A percentile compares a stretch with the other conserved stretches of the same genome.
phyloP scores from a whole-genome alignment of 2,329 filamentous ascomycete genomes.

The Cladosporium sphaerospermum region DNA sequence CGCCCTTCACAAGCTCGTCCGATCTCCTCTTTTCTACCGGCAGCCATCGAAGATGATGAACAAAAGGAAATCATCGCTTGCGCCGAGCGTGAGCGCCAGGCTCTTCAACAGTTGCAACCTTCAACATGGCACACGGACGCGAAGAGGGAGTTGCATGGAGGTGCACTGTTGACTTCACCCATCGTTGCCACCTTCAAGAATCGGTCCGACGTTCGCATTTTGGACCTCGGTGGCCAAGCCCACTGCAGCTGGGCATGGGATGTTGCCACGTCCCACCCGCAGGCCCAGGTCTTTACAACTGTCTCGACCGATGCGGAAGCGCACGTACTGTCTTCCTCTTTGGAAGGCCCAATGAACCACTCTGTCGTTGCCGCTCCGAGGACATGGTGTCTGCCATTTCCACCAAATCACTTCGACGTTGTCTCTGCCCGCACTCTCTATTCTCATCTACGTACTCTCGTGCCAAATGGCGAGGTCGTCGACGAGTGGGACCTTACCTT shows the following conservation, averaged over 20 bases:
- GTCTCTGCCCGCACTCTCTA: constrained; percentile 85
- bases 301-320: constrained; percentile 32
- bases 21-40: constrained; percentile 38
- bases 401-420: constrained; percentile 79
- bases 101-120: constrained; percentile 61
- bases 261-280: constrained; percentile 76
- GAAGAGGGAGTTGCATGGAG: constrained; percentile 54
- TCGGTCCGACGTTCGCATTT: constrained; percentile 54
- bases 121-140: constrained; percentile 59
- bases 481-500: constrained; percentile 89
- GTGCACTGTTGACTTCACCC: constrained; percentile 52
- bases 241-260: constrained; percentile 96
- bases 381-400: constrained; percentile 77
- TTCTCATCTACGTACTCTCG: constrained; percentile 65
- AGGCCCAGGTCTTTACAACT: constrained; percentile 81
- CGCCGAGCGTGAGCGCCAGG: constrained; percentile 71
- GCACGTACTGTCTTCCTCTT: constrained; percentile 56
- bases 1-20: constrained; percentile 39
- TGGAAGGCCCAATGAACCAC: constrained; percentile 82
- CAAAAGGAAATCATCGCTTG: constrained; percentile 27
- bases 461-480: constrained; percentile 42
- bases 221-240: constrained; percentile 80
- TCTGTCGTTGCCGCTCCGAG: constrained; percentile 71
- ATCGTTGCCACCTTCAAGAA: constrained; percentile 35
- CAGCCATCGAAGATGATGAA: constrained; percentile 32